Base-by-base conservation (phyloP, 768 basidiomycete species). In the Naganishia kalamii region DNA sequence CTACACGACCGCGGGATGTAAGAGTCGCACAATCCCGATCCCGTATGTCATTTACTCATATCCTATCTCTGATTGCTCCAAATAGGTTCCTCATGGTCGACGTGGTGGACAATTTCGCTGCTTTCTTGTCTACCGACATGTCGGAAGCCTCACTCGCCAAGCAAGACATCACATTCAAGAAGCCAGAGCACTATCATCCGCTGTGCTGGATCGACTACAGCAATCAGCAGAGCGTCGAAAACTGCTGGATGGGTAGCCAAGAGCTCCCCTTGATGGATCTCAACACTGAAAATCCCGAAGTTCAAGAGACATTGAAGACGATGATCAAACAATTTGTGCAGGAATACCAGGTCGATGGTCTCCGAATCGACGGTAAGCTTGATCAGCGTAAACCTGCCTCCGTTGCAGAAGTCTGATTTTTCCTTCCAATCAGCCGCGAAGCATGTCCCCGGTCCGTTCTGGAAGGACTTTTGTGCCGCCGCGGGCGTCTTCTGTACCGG, bases 401-500 rank as follows among this genome's bases (percentile, higher is more conserved):
- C 4, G 2, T 49, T 49, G 27, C 27, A 49, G 4, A 13, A 6
- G 32, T 4, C 41, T 25, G 11, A 48, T 11, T 17, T 17, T 30
- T 41, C 23, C 51, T 62, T n/a, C 7, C 19, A 27, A 19, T 40
- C 63, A 66, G 66, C 66, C 29, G 76, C 72, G 63, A 81, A 82
- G 75, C 90, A 91, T 72, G 86, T 91, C 51, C 82, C 87, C 60
- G 81, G 82, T 40, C 79, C 81, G 46, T 92, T 92, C 76, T 92
- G 89, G 90, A 84, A 86, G 1, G 71, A 73, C 2, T 91, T 93
- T 74, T 88, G 86, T 70, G 80, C 76, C 37, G 85, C 84, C 17
- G 88, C 88, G 0, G 88, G 87, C 10, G 87, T 90, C 15, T 93
- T 89, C 79, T 92, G 89, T 71, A 88, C 90, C 64, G 90, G 90